Conservation (phyloP, 768 basidiomycete genomes). For the Boletus reticuloceps region DNA sequence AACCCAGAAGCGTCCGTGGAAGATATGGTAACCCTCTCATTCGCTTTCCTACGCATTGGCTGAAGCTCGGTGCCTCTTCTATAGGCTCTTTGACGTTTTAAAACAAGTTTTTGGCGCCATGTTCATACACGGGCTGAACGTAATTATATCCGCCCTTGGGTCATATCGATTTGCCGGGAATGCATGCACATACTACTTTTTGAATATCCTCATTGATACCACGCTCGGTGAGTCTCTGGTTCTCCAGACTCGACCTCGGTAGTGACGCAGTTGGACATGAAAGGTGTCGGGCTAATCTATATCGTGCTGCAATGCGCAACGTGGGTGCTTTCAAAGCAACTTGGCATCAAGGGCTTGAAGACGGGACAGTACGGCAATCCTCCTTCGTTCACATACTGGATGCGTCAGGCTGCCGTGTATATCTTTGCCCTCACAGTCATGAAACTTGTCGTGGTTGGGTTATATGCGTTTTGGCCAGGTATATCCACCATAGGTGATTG, state of each 20-base stretch:
- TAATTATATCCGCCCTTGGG: constrained; percentile 74
- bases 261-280: constrained; percentile 5
- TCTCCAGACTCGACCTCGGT: neutral
- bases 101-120: constrained; percentile 89
- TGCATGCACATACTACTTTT: constrained; percentile 89
- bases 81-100: constrained; percentile 87
- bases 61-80: constrained; percentile 2
- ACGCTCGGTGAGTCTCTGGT: constrained; percentile 56
- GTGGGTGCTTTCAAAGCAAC: constrained; percentile 57
- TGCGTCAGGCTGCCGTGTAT: constrained; percentile 78
- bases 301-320: constrained; percentile 63
- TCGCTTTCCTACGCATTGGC: neutral
- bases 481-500: constrained; percentile 81
- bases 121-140: constrained; percentile 77
- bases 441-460: constrained; percentile 84
- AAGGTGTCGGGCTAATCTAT: constrained; percentile 81
- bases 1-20: constrained; percentile 82
- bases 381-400: constrained; percentile 70
- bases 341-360: constrained; percentile 72
- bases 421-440: constrained; percentile 77
- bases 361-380: constrained; percentile 89
- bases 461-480: constrained; percentile 69
- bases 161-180: constrained; percentile 71
- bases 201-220: constrained; percentile 84
- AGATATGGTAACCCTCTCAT: constrained; percentile 68